Conservation (phyloP, 139 green algal species). For the Pedinophyceae sp. region DNA sequence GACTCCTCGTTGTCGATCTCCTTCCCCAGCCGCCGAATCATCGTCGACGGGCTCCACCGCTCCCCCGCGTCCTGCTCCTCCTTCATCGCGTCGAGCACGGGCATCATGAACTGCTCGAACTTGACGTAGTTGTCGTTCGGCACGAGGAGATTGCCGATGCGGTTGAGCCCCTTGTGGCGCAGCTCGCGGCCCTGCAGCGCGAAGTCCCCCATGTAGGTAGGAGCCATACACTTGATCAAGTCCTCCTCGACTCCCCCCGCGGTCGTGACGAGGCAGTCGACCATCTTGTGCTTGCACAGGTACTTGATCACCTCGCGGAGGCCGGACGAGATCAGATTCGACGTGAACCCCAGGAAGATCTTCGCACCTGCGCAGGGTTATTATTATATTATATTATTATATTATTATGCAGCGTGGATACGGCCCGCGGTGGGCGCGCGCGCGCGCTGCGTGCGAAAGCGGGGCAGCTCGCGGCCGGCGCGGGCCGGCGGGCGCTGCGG, state of each 20-base stretch:
- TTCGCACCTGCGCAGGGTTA: too few species aligned
- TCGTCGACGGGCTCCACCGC: conserved; percentile 83
- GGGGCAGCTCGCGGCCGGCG: not conserved
- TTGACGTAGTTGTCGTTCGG: conserved; percentile 98
- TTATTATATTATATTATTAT: too few species aligned
- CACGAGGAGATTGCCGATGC: conserved; percentile 98
- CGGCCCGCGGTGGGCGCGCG: too few species aligned
- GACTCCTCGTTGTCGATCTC: conserved; percentile 77
- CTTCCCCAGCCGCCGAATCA: conserved; percentile 57
- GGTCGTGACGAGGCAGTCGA: conserved; percentile 91
- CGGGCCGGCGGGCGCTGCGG: not conserved
- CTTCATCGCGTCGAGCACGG: conserved; percentile 84
- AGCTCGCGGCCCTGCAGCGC: conserved; percentile 67
- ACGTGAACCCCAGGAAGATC: conserved; percentile 96
- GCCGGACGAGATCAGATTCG: conserved; percentile 80
- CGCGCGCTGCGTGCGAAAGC: not conserved
- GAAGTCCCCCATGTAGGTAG: conserved; percentile 90
- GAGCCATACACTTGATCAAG: conserved; percentile 92
- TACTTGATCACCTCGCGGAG: conserved; percentile 11
- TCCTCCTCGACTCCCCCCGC: conserved; percentile 96
- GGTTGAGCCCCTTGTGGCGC: conserved; percentile 70
- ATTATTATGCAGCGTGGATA: too few species aligned
- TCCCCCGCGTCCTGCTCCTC: conserved; percentile 66
- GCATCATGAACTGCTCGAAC: conserved; percentile 99
- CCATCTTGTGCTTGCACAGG: conserved; percentile 58